Evolutionary conservation across 2,329 filamentous ascomycete species (phyloP), one percentile per base, ranked within the genome.

Genomic region (Acrocalymma vagum): DNA sequence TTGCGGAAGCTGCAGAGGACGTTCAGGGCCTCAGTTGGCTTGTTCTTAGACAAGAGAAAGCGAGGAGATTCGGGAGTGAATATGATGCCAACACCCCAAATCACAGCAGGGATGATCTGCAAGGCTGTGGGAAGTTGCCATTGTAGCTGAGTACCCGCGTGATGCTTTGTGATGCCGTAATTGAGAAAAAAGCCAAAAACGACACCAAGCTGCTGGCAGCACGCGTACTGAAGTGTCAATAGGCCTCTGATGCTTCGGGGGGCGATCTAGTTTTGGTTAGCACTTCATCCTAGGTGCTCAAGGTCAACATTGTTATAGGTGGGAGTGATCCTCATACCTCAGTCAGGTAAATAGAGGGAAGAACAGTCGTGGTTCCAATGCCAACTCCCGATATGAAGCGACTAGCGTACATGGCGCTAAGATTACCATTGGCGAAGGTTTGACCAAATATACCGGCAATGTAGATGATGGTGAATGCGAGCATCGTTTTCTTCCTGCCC

Each of bases 181-280:
- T 70, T 70, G 24, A 65, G 48, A 33, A 71, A 70, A 32, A 71
- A 46, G 8, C 43, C 43, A 17, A 46, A 47, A 11, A 47, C 38
- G 6, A 42, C 43, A 3, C 43, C 43, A 6, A 69, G 60, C 14
- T 69, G 65, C 10, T 69, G 63, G 6, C 63, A 69, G 40, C 62
- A 66, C 1, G 62, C 62, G 21, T 69, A 69, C 14, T 69, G 64
- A 0, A 69, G 48, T 0, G 60, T 69, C 3, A 69, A 7, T 1
- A 69, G 55, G 5, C 65, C 63, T 0, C 65, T 55, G 5, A 69
- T 69, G 0, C 60, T 60, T 2, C 50, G 17, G 27, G 45, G 45
- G 9, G 45, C 37, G 20, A 48, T 48, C 45, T 44, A 27, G 18
- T n/a, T 15, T 17, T 9, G 5, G 7, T n/a, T n/a, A n/a, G n/a